Conservation (phyloP, 176 grass and related monocot species). For the Carex scoparia region DNA sequence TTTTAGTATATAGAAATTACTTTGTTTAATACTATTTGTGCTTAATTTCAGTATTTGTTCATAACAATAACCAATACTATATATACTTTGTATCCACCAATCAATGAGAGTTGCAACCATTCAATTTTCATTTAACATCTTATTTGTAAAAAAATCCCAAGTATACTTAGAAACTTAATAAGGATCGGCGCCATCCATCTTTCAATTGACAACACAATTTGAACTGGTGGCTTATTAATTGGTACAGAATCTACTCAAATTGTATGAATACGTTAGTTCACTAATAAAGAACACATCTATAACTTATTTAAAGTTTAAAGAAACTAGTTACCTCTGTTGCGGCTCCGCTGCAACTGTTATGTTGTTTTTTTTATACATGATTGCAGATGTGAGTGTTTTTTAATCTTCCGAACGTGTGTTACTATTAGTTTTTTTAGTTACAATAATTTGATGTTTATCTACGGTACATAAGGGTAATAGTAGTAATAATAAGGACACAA, state of each 20-base stretch:
- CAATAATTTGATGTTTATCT: too few species aligned
- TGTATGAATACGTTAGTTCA: too few species aligned
- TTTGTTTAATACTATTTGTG: neutral
- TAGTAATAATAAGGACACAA: too few species aligned
- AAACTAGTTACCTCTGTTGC: too few species aligned
- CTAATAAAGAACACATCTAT: too few species aligned
- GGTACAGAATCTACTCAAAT: neutral
- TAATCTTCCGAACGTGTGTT: too few species aligned
- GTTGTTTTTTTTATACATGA: too few species aligned
- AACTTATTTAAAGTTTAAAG: too few species aligned
- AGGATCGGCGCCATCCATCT: neutral
- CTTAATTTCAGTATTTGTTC: neutral
- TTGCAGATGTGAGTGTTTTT: too few species aligned
- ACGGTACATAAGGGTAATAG: too few species aligned
- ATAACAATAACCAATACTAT: neutral
- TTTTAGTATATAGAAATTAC: conserved; percentile 19
- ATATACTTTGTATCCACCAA: neutral
- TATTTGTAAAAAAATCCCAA: neutral
- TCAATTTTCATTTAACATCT: neutral
- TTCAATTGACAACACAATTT: neutral
- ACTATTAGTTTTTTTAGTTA: too few species aligned
- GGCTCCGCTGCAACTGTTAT: too few species aligned
- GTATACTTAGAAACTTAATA: neutral
- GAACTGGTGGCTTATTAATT: conserved; percentile 5
- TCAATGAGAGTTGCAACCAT: neutral